A percentile compares a stretch with the other conserved stretches of the same genome.
These are phyloP conservation scores for Exophiala alcalophila DNA, from an alignment of 2,329 filamentous ascomycete species.

Conservation along the genomic window DNA sequence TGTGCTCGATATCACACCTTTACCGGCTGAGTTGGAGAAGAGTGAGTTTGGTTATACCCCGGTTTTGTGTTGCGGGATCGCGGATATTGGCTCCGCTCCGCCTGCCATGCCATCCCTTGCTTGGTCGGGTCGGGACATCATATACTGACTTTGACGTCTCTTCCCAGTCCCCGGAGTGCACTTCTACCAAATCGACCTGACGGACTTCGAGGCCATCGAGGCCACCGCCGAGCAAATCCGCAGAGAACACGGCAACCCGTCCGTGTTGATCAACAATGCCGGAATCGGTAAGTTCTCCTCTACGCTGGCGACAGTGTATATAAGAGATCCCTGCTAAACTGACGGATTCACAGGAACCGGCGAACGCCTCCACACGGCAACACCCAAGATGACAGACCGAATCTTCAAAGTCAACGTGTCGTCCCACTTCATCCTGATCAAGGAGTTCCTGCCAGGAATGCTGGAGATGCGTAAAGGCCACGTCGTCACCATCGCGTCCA, in stretches of 20 bases:
- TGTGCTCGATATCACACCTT: conserved; percentile 61
- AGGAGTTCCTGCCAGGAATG: conserved; percentile 67
- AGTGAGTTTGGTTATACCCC: conserved; percentile 10
- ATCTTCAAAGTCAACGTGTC: conserved; percentile 71
- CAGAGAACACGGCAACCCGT: conserved; percentile 59
- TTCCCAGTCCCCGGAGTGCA: conserved; percentile 48
- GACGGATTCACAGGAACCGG: conserved; percentile 3
- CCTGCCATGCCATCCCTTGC: too few relatives aligned
- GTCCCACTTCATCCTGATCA: conserved; percentile 63
- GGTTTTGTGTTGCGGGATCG: too few relatives aligned
- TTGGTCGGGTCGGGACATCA: too few relatives aligned
- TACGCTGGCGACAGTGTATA: too few relatives aligned
- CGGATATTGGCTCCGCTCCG: too few relatives aligned
- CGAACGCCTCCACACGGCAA: conserved; percentile 55
- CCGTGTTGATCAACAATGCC: conserved; percentile 70
- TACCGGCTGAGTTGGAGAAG: conserved; percentile 25
- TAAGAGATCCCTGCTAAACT: not conserved
- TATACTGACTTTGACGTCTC: not conserved
- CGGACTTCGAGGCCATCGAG: conserved; percentile 54
- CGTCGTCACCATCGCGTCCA: conserved; percentile 66
- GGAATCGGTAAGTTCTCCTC: conserved; percentile 51
- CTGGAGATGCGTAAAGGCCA: conserved; percentile 65
- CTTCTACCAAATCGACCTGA: conserved; percentile 70
- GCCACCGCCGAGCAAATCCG: conserved; percentile 45
- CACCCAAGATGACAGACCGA: conserved; percentile 56